Conservation (phyloP, 1,284 basidiomycete genomes). For the Ganoderma sinense region DNA sequence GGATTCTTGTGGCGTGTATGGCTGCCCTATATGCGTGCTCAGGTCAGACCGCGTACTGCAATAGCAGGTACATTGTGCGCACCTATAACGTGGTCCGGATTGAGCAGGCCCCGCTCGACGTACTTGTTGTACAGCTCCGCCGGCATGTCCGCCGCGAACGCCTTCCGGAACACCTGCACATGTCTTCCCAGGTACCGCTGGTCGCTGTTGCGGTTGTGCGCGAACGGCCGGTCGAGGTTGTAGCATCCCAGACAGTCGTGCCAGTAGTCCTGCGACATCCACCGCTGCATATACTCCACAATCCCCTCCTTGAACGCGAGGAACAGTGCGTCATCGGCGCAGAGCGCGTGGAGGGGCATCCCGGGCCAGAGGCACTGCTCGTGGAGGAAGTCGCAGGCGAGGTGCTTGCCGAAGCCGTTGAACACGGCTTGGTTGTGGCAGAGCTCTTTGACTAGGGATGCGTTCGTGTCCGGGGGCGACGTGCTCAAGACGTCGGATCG, state of each 20-base stretch:
- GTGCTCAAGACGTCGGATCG: not conserved
- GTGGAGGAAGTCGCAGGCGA: not conserved
- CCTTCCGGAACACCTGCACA: not conserved
- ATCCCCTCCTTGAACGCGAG: not conserved
- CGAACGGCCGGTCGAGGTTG: not conserved
- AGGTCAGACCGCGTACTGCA: not conserved
- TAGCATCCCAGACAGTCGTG: not conserved
- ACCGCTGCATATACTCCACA: not conserved
- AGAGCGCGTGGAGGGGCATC: not conserved
- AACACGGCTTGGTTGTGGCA: not conserved
- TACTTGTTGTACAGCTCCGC: not conserved
- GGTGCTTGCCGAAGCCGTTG: not conserved
- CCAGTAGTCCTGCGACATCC: not conserved
- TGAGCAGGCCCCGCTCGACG: not conserved
- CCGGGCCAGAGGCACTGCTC: not conserved
- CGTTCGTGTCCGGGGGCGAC: not conserved
- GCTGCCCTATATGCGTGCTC: not conserved
- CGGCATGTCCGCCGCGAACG: not conserved
- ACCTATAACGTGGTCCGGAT: not conserved
- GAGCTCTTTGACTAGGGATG: not conserved
- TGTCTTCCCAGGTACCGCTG: not conserved
- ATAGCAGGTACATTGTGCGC: no score
- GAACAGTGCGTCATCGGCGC: not conserved
- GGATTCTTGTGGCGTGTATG: not conserved
- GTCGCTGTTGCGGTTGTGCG: not conserved